Conservation (phyloP, 2,329 filamentous ascomycete species). For the Diaporthe citri region DNA sequence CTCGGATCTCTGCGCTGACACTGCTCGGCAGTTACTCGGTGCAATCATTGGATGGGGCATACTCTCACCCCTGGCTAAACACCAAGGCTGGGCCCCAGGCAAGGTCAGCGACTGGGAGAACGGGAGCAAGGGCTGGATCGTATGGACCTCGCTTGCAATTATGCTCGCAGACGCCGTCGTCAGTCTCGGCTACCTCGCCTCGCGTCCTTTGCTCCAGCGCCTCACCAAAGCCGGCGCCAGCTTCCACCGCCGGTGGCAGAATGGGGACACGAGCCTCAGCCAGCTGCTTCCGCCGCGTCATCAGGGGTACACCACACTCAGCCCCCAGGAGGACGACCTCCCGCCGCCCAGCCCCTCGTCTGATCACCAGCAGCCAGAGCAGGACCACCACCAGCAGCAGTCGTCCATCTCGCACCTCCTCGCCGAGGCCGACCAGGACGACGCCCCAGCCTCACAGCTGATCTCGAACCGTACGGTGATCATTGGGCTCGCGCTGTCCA, state of each 20-base stretch:
- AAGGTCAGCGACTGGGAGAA: slow-evolving; percentile 88
- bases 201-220: slow-evolving; percentile 69
- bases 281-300: slow-evolving; percentile 31
- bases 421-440: slow-evolving; percentile 68
- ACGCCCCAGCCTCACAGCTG: slow-evolving; percentile 87
- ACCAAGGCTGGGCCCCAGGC: slow-evolving; percentile 89
- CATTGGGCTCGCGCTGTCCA: slow-evolving; percentile 81
- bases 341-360: slow-evolving; percentile 41
- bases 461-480: slow-evolving; percentile 79
- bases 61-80: slow-evolving; percentile 89
- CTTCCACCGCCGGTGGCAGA: slow-evolving; percentile 29
- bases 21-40: slow-evolving; percentile 69
- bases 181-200: slow-evolving; percentile 83
- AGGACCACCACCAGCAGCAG: slow-evolving; percentile 44
- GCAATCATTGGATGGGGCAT: slow-evolving; percentile 92
- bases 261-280: slow-evolving; percentile 15
- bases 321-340: slow-evolving; percentile 35
- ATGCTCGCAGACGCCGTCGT: slow-evolving; percentile 96
- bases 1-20: not conserved
- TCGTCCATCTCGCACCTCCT: slow-evolving; percentile 37
- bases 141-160: slow-evolving; percentile 95
- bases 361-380: slow-evolving; percentile 28
- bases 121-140: slow-evolving; percentile 98
- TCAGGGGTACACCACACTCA: slow-evolving; percentile 44
- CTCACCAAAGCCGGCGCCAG: slow-evolving; percentile 19